These are phyloP conservation scores for Thuidium tamariscinum DNA, from an alignment of 225 moss, liverwort and hornwort genomes.

Conservation along the genomic window DNA sequence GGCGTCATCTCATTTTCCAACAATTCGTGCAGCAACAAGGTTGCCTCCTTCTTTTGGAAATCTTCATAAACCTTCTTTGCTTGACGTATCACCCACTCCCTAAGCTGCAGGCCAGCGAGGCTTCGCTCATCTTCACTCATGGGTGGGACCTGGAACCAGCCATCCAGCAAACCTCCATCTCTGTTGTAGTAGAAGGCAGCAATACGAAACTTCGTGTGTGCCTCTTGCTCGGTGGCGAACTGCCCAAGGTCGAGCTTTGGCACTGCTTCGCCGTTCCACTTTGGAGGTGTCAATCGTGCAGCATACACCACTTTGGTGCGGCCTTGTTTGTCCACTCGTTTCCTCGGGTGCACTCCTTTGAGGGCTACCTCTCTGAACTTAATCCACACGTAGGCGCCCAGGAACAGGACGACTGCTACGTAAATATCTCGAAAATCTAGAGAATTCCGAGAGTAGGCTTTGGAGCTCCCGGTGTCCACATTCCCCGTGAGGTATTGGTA, in stretches of 20 bases:
- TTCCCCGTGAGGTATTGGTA: neutral
- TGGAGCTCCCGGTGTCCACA: neutral
- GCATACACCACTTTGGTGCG: neutral
- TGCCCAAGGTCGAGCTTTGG: neutral
- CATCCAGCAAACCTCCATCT: too few relatives aligned
- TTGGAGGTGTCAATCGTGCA: neutral
- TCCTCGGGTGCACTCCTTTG: accelerated
- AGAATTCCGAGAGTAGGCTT: neutral
- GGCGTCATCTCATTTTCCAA: neutral
- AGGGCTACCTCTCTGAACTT: neutral
- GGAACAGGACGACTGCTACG: neutral
- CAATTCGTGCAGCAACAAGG: neutral
- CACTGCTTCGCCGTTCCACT: neutral
- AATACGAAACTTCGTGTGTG: neutral
- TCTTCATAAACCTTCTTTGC: neutral
- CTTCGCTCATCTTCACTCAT: neutral
- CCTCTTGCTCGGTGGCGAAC: neutral
- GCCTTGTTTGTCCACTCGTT: neutral
- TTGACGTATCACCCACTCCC: neutral
- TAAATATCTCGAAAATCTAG: neutral
- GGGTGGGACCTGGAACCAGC: neutral
- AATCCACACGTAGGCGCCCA: neutral
- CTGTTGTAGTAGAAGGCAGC: neutral
- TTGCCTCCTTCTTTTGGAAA: neutral
- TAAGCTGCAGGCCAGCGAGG: neutral